phyloP scores from a whole-genome alignment of 2,329 filamentous ascomycete species.

The Beauveria sp. region DNA sequence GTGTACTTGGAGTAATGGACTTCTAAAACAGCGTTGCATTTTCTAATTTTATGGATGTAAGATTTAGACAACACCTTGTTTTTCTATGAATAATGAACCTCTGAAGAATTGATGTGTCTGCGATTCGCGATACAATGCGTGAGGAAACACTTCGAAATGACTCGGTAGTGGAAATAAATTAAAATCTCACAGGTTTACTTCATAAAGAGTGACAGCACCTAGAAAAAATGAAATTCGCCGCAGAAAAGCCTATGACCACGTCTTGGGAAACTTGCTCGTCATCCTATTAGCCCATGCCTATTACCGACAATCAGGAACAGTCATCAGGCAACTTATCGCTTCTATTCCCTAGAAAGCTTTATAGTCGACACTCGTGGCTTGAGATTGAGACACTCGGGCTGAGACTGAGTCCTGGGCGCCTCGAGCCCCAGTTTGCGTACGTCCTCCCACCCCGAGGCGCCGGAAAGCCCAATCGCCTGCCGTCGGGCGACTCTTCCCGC shows the following conservation, averaged over 20 bases:
- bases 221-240: no score
- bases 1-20: background rate
- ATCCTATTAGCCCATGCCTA: no score
- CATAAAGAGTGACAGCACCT: no score
- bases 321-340: no score
- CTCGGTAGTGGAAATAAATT: background rate
- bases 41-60: background rate
- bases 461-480: background rate
- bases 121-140: background rate
- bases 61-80: background rate
- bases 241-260: no score
- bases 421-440: no score
- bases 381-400: background rate
- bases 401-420: background rate
- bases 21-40: slow-evolving; percentile 4
- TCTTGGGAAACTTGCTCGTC: no score
- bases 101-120: background rate
- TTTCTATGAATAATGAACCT: background rate
- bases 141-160: background rate
- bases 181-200: no score
- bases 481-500: no score
- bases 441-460: background rate
- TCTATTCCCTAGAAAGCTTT: no score
- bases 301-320: no score
- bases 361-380: no score